phyloP scores from a whole-genome alignment of 2,329 filamentous ascomycete genomes.

The Aspergillus sp. region DNA sequence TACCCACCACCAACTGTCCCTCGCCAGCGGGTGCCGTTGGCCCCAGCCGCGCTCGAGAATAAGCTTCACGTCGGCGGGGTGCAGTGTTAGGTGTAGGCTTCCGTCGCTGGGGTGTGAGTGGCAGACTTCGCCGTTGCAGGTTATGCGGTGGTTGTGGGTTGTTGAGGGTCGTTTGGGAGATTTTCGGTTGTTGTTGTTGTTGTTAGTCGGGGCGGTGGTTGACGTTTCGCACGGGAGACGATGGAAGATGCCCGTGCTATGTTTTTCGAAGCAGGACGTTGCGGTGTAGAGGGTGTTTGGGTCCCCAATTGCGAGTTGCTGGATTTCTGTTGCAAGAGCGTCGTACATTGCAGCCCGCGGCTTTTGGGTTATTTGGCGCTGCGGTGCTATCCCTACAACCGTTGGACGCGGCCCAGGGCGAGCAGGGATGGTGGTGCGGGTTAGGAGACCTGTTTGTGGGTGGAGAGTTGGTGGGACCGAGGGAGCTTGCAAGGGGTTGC shows the following conservation, averaged over 20 bases:
- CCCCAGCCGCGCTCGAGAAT: conserved; percentile 78
- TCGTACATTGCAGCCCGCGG: conserved; percentile 56
- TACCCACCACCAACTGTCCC: conserved; percentile 62
- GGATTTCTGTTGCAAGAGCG: conserved; percentile 55
- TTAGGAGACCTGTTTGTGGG: conserved; percentile 61
- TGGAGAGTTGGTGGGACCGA: conserved; percentile 52
- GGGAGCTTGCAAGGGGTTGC: conserved; percentile 66
- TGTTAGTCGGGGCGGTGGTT: not conserved
- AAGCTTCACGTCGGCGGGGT: conserved; percentile 72
- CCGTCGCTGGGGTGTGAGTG: conserved; percentile 77
- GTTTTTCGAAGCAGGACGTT: conserved; percentile 78
- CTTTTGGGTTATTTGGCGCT: conserved; percentile 73
- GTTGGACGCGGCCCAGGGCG: conserved; percentile 64
- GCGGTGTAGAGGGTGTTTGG: conserved; percentile 58
- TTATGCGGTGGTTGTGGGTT: conserved; percentile 18
- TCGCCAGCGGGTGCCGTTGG: conserved; percentile 59
- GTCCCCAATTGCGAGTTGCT: conserved; percentile 50
- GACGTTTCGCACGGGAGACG: not conserved
- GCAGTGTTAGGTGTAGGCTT: conserved; percentile 76
- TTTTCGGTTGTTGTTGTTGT: not conserved
- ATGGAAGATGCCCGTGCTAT: conserved; percentile 74
- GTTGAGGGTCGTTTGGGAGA: not conserved
- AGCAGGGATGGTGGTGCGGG: conserved; percentile 52
- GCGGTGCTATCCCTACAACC: conserved; percentile 76
- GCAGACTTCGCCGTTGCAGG: conserved; percentile 70